A percentile compares a stretch with the other conserved stretches of the same genome.
These are phyloP conservation scores for Phlebiopsis flavidoalba DNA, from an alignment of 768 basidiomycete species.

Conservation along the genomic window DNA sequence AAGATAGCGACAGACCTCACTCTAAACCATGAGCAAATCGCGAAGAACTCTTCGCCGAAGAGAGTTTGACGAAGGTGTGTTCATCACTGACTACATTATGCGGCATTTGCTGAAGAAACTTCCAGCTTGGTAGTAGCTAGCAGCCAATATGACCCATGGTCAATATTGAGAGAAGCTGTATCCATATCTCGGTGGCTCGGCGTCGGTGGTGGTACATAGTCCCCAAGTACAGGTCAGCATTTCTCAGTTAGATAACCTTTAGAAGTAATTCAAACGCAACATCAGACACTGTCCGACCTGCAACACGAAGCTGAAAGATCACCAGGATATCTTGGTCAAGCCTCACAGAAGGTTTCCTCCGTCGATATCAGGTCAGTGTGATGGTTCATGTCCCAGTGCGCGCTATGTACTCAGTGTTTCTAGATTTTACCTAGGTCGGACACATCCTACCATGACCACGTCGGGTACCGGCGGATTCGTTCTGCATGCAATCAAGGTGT, in stretches of 20 bases:
- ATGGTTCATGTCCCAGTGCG: conserved; percentile 33
- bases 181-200: conserved; percentile 80
- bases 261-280: background rate
- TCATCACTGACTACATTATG: background rate
- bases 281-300: conserved; percentile 69
- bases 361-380: conserved; percentile 72
- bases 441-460: conserved; percentile 91
- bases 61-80: conserved; percentile 84
- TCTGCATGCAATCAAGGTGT: conserved; percentile 86
- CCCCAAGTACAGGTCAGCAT: conserved; percentile 66
- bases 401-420: background rate
- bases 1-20: conserved; percentile 59
- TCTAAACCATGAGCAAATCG: conserved; percentile 62
- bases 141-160: conserved; percentile 81
- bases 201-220: conserved; percentile 81
- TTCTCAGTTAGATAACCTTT: background rate
- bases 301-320: conserved; percentile 64
- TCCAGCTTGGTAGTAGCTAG: conserved; percentile 72
- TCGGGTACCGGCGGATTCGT: conserved; percentile 88
- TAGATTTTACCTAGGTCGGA: conserved; percentile 77
- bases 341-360: conserved; percentile 81
- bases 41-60: conserved; percentile 80
- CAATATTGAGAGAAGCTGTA: conserved; percentile 69
- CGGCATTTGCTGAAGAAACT: background rate
- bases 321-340: conserved; percentile 71